Base-by-base conservation (phyloP, 352 stramenopile species). In the Phytopythium delawarense region DNA sequence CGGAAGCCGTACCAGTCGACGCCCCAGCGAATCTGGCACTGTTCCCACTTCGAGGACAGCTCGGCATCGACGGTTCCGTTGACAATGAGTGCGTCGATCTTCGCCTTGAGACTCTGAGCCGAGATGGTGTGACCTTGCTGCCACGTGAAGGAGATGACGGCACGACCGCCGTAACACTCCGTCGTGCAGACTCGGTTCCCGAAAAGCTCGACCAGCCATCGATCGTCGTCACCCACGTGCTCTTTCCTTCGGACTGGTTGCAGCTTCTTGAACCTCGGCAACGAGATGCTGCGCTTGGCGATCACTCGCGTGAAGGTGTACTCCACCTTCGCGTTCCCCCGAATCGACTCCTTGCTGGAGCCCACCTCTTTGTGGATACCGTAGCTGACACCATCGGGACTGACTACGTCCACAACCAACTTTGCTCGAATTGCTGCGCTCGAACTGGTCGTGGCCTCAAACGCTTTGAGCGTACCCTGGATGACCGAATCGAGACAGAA, bases 231-330 rank as follows among this genome's bases (percentile, higher is more conserved):
- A 9, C 20, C 45, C 1, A 7, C 1, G n/a, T 51, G 45, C n/a
- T 11, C 30, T 4, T 32, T 32, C n/a, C 30, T 30, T 11, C 23
- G 20, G 45, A 51, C 45, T 4, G 45, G 45, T 18, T 30, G 12
- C n/a, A 51, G 45, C 4, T 51, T 15, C 12, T 2, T 15, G 23
- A 51, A 51, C 9, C 8, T 13, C 15, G 45, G 45, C 45, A 16
- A 15, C 45, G 20, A 11, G 15, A 51, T 51, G 15, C n/a, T 51
- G n/a, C 45, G 45, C 11, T 51, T 32, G 4, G 45, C 45, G 11
- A 51, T 51, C n/a, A 51, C 23, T 2, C 45, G 45, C 45, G 28
- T 51, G 45, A 32, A 51, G 23, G n/a, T 21, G 45, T 51, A 51
- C 45, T 30, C 45, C 8, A 51, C 7, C n/a, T 6, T 32, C 45